Evolutionary conservation across 768 basidiomycete genomes (phyloP).

Genomic region (Cyclocybe aegerita): DNA sequence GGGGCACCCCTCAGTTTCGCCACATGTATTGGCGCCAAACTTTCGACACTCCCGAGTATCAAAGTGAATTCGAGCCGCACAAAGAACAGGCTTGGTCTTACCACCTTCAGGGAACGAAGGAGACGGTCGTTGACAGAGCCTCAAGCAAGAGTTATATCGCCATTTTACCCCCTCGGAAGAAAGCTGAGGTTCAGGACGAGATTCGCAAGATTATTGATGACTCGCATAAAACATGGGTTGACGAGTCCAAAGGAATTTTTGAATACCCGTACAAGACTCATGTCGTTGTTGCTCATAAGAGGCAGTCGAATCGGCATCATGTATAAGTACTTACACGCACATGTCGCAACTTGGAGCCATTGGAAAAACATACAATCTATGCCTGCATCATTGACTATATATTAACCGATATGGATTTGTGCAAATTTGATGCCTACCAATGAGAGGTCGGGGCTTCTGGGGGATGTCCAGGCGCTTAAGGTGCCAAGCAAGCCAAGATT

Average conservation of each 20-base stretch:
- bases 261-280: conserved; percentile 77
- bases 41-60: conserved; percentile 66
- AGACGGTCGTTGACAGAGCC: conserved; percentile 64
- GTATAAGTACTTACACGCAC: too few species aligned
- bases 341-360: neutral
- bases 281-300: conserved; percentile 48
- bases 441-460: too few species aligned
- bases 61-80: conserved; percentile 54
- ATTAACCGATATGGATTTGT: too few species aligned
- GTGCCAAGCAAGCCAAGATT: too few species aligned
- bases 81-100: conserved; percentile 59
- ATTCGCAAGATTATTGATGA: conserved; percentile 58
- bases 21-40: conserved; percentile 69
- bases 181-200: conserved; percentile 46
- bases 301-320: too few species aligned
- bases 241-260: conserved; percentile 71
- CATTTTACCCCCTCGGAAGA: conserved; percentile 57
- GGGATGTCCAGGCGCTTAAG: too few species aligned
- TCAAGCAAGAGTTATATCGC: conserved; percentile 87
- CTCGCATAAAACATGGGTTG: conserved; percentile 71
- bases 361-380: neutral
- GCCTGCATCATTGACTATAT: neutral
- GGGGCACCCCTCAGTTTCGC: conserved; percentile 81
- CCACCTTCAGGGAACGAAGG: conserved; percentile 47
- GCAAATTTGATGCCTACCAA: too few species aligned